phyloP scores from a whole-genome alignment of 1,139 yeast species.

The Dujonia santamariae region DNA sequence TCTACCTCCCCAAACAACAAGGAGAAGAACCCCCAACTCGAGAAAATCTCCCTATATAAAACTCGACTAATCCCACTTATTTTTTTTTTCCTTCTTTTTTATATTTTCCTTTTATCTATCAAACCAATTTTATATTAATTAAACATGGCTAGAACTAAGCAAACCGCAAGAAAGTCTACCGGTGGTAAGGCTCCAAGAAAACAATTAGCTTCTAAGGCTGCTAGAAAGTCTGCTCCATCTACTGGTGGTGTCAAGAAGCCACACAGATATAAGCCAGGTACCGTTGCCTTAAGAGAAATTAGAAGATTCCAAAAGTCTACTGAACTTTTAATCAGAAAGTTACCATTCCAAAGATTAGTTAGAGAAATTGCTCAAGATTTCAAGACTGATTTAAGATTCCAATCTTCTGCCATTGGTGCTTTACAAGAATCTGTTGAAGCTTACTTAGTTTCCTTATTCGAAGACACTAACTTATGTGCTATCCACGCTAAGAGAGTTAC shows the following conservation, averaged over 20 bases:
- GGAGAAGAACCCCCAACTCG: too few species aligned
- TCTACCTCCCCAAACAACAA: too few species aligned
- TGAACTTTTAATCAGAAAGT: conserved; percentile 93
- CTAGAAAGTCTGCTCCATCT: conserved; percentile 97
- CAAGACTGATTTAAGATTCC: conserved; percentile 98
- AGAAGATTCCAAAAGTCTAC: conserved; percentile 99
- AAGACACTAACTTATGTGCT: conserved; percentile 98
- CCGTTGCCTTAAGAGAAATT: conserved; percentile 98
- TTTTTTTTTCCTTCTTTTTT: conserved; percentile 1
- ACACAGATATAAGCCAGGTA: conserved; percentile 99
- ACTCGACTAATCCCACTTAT: neutral
- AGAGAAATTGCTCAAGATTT: conserved; percentile 98
- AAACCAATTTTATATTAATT: conserved; percentile 30
- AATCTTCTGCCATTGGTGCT: conserved; percentile 98
- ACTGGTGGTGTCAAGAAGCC: conserved; percentile 99
- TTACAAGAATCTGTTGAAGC: conserved; percentile 99
- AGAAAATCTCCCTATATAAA: conserved; percentile 1
- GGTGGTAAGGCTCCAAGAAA: conserved; percentile 99
- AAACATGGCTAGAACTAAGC: conserved; percentile 99
- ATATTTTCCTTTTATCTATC: conserved; percentile 4
- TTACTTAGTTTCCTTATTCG: conserved; percentile 83
- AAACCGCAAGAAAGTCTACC: conserved; percentile 97
- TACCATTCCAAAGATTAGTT: conserved; percentile 98
- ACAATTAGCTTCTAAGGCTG: conserved; percentile 98
- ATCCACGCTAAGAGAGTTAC: conserved; percentile 99